Base-by-base conservation (phyloP, 2,329 filamentous ascomycete species). In the Neofusicoccum kwambonambiense region DNA sequence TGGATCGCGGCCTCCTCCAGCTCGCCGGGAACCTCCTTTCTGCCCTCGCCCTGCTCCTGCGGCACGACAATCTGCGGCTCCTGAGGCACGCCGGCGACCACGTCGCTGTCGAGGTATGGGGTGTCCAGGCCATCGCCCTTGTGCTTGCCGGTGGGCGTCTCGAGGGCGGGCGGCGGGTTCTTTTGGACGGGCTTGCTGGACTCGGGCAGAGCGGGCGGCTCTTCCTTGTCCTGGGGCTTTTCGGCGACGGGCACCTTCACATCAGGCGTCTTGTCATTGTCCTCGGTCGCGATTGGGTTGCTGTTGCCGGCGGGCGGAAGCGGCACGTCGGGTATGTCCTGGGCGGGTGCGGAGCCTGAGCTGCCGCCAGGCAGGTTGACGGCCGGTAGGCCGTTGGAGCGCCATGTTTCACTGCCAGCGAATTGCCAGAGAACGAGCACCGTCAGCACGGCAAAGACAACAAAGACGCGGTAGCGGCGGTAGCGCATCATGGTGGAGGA, bases 381-480 rank as follows among this genome's bases (percentile, higher is more conserved):
- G 34, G 51, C 44, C 12, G 34, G 19, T 9, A 39, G 39, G 19
- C 51, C 19, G 47, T 73, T 69, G 42, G 64, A 68, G 35, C 47
- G 73, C 75, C 78, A 79, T 64, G 80, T 74, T 65, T 76, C 77
- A 65, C 82, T 79, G 56, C 77, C 76, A 39, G 78, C 75, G 68
- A 86, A 85, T 68, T 83, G 82, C 70, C 86, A 80, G 62, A 87
- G 73, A 3, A 80, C 79, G 66, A 89, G 78, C 57, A 87, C 75
- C 57, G 86, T 75, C 64, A 88, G 73, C 67, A 84, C 75, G 63
- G 86, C 82, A 69, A 83, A 83, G 67, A 86, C 73, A 39, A 86
- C 74, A 67, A 89, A 87, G 65, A 87, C 79, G 66, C 88, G 84
- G 71, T 89, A 89, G 73, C 87, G 81, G 70, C 88, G 78, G 67